A percentile compares a stretch with the other conserved stretches of the same genome.
phyloP scores from a whole-genome alignment of 441 rosid genomes.

The Syzygium malaccense region DNA sequence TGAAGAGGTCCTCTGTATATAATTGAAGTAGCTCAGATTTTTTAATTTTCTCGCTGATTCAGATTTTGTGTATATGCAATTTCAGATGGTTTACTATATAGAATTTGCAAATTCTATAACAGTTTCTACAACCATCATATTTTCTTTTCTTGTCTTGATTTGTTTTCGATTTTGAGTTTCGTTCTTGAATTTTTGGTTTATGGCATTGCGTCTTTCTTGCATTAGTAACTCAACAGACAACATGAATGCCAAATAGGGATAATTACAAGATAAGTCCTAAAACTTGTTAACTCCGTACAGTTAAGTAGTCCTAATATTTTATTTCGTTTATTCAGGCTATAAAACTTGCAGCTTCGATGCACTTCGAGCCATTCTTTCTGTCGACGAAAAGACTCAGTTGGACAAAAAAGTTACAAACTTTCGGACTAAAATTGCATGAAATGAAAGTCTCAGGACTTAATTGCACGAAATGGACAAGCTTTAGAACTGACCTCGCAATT shows the following conservation, averaged over 20 bases:
- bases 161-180: neutral
- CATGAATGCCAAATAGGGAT: accelerated
- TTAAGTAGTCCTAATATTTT: neutral
- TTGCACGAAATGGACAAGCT: accelerated
- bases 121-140: neutral
- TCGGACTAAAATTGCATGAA: neutral
- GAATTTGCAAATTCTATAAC: neutral
- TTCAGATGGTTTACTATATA: neutral
- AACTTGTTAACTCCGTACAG: neutral
- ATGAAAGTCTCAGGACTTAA: neutral
- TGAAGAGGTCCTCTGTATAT: neutral
- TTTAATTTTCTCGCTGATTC: neutral
- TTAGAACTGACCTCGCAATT: neutral
- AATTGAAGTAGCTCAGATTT: neutral
- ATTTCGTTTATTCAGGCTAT: accelerated
- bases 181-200: neutral
- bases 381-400: neutral
- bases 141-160: neutral
- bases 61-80: too few relatives aligned
- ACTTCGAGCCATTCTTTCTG: neutral
- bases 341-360: neutral
- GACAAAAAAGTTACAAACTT: neutral
- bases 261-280: neutral
- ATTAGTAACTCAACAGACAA: neutral
- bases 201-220: neutral